Evolutionary conservation across 352 stramenopile genomes (phyloP).

Genomic region (Thraustochytrium striatum): DNA sequence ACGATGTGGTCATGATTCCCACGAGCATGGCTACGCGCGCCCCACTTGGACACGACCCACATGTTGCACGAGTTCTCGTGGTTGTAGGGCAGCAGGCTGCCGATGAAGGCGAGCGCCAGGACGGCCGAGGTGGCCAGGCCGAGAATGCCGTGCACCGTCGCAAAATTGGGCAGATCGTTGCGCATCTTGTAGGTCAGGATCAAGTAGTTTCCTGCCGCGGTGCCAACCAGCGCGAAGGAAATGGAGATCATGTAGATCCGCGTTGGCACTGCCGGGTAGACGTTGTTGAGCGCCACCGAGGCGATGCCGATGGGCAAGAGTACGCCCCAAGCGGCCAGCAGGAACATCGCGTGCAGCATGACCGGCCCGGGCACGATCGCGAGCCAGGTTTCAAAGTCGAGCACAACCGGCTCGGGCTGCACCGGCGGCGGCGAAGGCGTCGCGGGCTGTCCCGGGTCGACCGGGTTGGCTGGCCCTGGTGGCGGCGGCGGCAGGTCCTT

Average conservation of each 20-base stretch:
- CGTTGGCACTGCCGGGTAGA: no score
- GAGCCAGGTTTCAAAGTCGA: background rate
- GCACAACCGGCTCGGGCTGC: background rate
- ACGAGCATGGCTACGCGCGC: background rate
- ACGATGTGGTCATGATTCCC: background rate
- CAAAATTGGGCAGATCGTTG: background rate
- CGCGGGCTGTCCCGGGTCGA: no score
- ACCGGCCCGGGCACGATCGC: background rate
- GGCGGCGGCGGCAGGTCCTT: no score
- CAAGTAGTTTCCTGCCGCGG: background rate
- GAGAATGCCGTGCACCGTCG: background rate
- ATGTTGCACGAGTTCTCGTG: background rate
- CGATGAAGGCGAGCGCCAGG: background rate
- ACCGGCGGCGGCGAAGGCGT: background rate
- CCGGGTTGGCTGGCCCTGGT: no score
- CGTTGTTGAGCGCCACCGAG: background rate
- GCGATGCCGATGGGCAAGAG: background rate
- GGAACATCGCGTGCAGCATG: conserved; percentile 5
- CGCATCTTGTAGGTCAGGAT: background rate
- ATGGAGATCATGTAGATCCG: background rate
- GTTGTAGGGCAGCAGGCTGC: background rate
- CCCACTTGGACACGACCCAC: background rate
- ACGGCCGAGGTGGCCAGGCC: background rate
- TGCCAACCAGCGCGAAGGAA: background rate
- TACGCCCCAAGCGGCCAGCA: background rate